phyloP scores from a whole-genome alignment of 106 monocot species.

The Iris macrosiphon region DNA sequence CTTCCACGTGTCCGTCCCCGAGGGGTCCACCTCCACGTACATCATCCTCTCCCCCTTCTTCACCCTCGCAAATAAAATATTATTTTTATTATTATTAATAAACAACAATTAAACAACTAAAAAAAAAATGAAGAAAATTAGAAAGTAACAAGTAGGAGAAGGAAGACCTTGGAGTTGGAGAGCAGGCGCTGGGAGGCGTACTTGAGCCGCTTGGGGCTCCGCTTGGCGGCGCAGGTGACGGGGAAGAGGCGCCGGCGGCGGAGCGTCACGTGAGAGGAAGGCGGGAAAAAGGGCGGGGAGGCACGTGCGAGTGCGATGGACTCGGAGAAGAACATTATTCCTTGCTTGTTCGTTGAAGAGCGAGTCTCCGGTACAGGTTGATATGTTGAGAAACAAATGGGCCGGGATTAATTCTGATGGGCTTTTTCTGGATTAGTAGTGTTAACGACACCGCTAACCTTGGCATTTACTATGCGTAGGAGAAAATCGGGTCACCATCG shows the following conservation, averaged over 20 bases:
- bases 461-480: no score
- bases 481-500: no score
- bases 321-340: constrained; percentile 17
- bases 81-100: neutral
- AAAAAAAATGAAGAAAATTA: neutral
- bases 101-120: neutral
- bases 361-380: no score
- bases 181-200: constrained; percentile 52
- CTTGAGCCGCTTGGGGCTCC: constrained; percentile 85
- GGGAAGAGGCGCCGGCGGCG: constrained; percentile 1
- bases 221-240: constrained; percentile 35
- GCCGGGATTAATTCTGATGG: no score
- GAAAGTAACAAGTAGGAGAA: neutral
- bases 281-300: neutral
- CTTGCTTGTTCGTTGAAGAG: no score
- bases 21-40: constrained; percentile 74
- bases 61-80: neutral
- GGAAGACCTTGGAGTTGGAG: constrained; percentile 32
- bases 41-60: constrained; percentile 63
- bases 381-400: no score
- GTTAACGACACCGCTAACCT: no score
- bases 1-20: constrained; percentile 70
- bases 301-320: constrained; percentile 8
- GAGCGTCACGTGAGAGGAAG: neutral
- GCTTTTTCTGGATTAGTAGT: no score